Percentiles rank a stretch among this genome's conserved stretches.
Conservation (phyloP, 768 basidiomycete species). For the Tephrocybe sp. region DNA sequence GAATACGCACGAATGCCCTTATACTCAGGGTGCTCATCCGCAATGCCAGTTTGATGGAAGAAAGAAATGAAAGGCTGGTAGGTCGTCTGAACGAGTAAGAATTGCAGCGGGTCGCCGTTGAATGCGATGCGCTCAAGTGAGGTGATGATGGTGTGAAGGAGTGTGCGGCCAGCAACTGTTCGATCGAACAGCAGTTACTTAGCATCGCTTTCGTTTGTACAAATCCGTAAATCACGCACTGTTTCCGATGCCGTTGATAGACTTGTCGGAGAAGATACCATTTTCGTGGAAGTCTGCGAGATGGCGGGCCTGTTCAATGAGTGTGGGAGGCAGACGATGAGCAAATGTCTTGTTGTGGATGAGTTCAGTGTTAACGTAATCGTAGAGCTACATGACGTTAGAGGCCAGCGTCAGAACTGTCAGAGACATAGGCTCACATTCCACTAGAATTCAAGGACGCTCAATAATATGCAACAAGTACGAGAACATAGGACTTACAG, state of each 20-base stretch:
- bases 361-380: slow-evolving; percentile 75
- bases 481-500: slow-evolving; percentile 41
- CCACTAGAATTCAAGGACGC: slow-evolving; percentile 48
- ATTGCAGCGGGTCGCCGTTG: slow-evolving; percentile 76
- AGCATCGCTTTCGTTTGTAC: no score
- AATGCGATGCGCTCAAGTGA: slow-evolving; percentile 79
- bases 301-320: slow-evolving; percentile 70
- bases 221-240: no score
- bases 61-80: slow-evolving; percentile 92
- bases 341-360: slow-evolving; percentile 83
- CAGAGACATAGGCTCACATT: slow-evolving; percentile 75
- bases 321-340: slow-evolving; percentile 75
- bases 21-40: slow-evolving; percentile 56
- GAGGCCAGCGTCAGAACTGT: not conserved
- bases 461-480: not conserved
- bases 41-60: slow-evolving; percentile 74
- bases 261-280: slow-evolving; percentile 65
- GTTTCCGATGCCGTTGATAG: slow-evolving; percentile 72
- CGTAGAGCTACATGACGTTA: slow-evolving; percentile 53
- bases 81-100: slow-evolving; percentile 76
- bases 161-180: slow-evolving; percentile 81
- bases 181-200: no score
- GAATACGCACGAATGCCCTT: slow-evolving; percentile 66
- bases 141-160: slow-evolving; percentile 68
- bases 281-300: slow-evolving; percentile 82